Evolutionary conservation across 2,329 filamentous ascomycete species (phyloP), one percentile per base, ranked within the genome.

Genomic region (Ophiostoma triangulosporum): DNA sequence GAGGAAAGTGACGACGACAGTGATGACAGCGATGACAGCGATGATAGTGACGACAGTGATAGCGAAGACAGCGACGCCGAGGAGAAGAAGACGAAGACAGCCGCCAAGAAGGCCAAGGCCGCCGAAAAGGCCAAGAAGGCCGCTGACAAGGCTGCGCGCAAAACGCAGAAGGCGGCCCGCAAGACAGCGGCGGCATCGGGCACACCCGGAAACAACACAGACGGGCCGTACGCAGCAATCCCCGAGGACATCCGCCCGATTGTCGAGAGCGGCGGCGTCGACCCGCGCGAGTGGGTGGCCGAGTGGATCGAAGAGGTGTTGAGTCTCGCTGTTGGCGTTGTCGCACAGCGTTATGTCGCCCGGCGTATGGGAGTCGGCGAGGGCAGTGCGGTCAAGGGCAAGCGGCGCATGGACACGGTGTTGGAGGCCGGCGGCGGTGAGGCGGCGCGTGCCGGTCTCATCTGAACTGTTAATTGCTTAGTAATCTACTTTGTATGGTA

Each of bases 271-370:
- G 81, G 80, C 8, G 80, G 78, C 48, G 88, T 97, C 2, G 93
- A 98, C 64, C 93, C 93, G 0, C 77, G 93, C 55, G 93, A 98
- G 67, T 98, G 93, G 93, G 87, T 95, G 35, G 86, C 90, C 3
- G 93, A 97, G 68, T 98, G 93, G 93, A 78, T 98, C 48, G 91
- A 97, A 70, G 91, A 97, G 70, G 72, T 83, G 0, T 74, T 98
- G 31, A 81, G 75, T 38, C 72, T 97, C 49, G 79, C 82, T 3
- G 79, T 94, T 0, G 91, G 93, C 17, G 73, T 95, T 7, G 84
- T 97, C 3, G 93, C 93, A 2, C 93, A 98, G 75, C 77, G 90
- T 58, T 98, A 98, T 65, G 93, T 98, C 20, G 91, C 93, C 4
- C 80, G 86, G 57, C 76, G 93, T 54, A 98, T 98, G 93, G 91